Base-by-base conservation (phyloP, 176 grass and related monocot species). In the Juncus effusus region DNA sequence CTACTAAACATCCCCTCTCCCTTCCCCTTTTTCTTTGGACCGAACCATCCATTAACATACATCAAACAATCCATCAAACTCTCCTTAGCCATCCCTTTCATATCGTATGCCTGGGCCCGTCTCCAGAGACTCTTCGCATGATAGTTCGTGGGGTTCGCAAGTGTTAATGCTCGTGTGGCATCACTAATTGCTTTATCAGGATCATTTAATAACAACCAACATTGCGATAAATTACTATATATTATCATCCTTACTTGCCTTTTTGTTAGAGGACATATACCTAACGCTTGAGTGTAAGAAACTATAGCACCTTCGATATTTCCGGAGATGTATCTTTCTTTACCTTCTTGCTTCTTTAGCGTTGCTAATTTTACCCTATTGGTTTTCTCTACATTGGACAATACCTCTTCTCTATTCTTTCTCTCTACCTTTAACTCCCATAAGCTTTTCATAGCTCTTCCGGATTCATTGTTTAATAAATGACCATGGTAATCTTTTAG, bases 51-150 rank as follows among this genome's bases (percentile, higher is more conserved):
- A 7, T 63, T 79, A 60, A 74, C 83, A 77, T 89, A 89, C 73
- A 82, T 73, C 5, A 99, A 74, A 47, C 85, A 89, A 72, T 99
- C 94, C 40, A 99, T 84, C 16, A 99, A 81, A 85, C 94, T 89
- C 76, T 99, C 94, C 82, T 78, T 99, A 3, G 85, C 85, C 94
- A 97, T 93, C 59, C 85, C 78, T 64, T 89, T 97, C 88, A 89
- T 97, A 53, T 86, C 80, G 58, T 97, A 93, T 9, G 94, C 88
- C 79, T 92, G 94, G 56, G 88, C 78, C 5, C 94, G 74, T 14
- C 83, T 74, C 88, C 94, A 97, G 16, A 97, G 68, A 83, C 88
- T 97, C 65, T 65, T 86, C 67, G 79, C 80, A 49, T 97, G 88
- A 36, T 63, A 59, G 82, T 86, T 92, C 14, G 56, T 82, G 10